Evolutionary conservation across 805 yeast genomes (phyloP), one percentile per base, ranked within the genome.

Genomic region (Ogataea degrootiae): DNA sequence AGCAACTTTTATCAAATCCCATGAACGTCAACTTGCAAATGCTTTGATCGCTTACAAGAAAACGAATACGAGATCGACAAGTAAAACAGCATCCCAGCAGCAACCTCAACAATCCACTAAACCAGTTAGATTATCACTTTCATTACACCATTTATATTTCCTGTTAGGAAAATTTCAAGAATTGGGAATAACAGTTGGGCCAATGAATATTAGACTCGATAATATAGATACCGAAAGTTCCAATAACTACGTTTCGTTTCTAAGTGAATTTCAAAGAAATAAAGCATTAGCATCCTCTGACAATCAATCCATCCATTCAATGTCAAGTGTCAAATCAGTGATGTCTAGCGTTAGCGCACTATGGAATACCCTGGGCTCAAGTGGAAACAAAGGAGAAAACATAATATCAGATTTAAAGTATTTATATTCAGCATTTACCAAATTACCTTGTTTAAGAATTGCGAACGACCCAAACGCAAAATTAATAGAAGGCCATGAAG

Each of bases 91-190:
- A 41, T 40, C 48, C 38, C 26, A 31, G 17, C 43, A 37, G 21
- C 42, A 34, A 42, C 44, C 48, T 19, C 59, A 42, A 19, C 47
- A 51, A 23, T 42, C 56, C 15, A 43, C 58, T 6, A 81, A 79
- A 55, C 83, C 85, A 0, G 75, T 78, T 14, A 64, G 86, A 48
- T 66, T 83, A 21, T 74, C 78, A 14, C 67, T 83, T 44, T 80
- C 86, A 16, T 67, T 81, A 26, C 88, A 82, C 60, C 87, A 83
- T 59, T 67, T 82, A 29, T 83, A 79, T 58, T 82, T 76, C 55
- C 69, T 82, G 21, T 62, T 79, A n/a, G 85, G 81, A 38, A 69
- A 76, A 44, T 79, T 83, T 46, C 64, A 81, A 70, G 68, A 71
- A 47, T 46, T 76, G 60, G 65, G 72, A 51, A 52, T 72, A 57